Conservation (phyloP, 106 monocot genomes). For the Platanthera zijinensis region DNA sequence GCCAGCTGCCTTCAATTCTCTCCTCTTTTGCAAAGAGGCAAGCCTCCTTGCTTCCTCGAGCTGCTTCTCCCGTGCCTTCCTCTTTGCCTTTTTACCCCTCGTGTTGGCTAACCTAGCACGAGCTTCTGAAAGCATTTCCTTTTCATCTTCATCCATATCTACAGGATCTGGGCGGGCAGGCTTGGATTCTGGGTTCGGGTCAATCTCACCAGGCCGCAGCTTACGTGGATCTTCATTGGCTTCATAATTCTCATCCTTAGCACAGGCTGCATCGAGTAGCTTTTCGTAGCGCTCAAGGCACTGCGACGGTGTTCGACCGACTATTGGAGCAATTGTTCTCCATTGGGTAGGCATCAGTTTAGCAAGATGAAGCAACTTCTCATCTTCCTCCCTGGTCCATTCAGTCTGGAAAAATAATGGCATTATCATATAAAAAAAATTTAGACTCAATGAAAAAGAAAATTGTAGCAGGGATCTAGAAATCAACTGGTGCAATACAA, state of each 20-base stretch:
- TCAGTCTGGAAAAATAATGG: slow-evolving; percentile 59
- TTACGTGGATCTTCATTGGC: slow-evolving; percentile 83
- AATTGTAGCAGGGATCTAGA: background rate
- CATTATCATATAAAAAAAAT: slow-evolving; percentile 5
- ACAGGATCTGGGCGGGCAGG: slow-evolving; percentile 98
- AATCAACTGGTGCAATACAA: background rate
- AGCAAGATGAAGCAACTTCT: slow-evolving; percentile 94
- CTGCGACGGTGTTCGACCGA: slow-evolving; percentile 90
- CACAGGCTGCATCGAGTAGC: slow-evolving; percentile 88
- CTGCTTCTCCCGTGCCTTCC: slow-evolving; percentile 97
- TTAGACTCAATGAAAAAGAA: background rate
- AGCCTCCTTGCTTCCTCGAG: slow-evolving; percentile 98
- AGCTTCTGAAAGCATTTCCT: slow-evolving; percentile 99
- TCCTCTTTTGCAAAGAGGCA: slow-evolving; percentile 90
- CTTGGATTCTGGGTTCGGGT: slow-evolving; percentile 96
- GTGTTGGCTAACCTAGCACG: slow-evolving; percentile 94
- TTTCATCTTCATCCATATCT: slow-evolving; percentile 99
- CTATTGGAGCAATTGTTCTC: slow-evolving; percentile 99
- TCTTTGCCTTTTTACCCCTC: slow-evolving; percentile 93
- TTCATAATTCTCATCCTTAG: slow-evolving; percentile 95
- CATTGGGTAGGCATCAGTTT: slow-evolving; percentile 99
- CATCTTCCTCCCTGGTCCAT: slow-evolving; percentile 99
- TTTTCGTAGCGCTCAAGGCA: slow-evolving; percentile 98
- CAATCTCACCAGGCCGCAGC: slow-evolving; percentile 94
- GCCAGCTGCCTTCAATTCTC: slow-evolving; percentile 96